These are phyloP conservation scores for Nitzschia inconspicua DNA, from an alignment of 108 stramenopile species.

Conservation along the genomic window DNA sequence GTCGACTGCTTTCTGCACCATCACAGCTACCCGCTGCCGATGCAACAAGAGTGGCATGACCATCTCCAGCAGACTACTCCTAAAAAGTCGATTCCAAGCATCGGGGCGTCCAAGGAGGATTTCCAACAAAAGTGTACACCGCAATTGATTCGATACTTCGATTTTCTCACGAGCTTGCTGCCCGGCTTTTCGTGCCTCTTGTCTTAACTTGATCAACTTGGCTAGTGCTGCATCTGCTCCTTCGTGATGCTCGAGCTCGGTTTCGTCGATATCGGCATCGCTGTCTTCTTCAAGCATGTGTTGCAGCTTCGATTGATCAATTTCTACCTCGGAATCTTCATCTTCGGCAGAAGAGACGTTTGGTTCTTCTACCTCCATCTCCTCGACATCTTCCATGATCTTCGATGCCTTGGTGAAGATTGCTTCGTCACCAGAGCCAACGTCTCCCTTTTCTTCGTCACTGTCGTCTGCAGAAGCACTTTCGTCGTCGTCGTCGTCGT, in stretches of 20 bases:
- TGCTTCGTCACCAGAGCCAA: slow-evolving; percentile 24
- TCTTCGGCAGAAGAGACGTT: slow-evolving; percentile 29
- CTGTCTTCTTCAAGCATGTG: slow-evolving; percentile 76
- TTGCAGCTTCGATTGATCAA: slow-evolving; percentile 59
- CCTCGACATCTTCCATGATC: slow-evolving; percentile 23
- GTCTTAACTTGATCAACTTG: slow-evolving; percentile 75
- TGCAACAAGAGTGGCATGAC: slow-evolving; percentile 51
- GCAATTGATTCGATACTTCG: slow-evolving; percentile 62
- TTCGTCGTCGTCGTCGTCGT: slow-evolving; percentile 44
- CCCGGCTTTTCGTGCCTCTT: slow-evolving; percentile 82
- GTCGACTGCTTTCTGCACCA: slow-evolving; percentile 30
- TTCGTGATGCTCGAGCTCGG: slow-evolving; percentile 79
- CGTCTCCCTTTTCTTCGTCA: slow-evolving; percentile 20
- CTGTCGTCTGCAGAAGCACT: slow-evolving; percentile 29
- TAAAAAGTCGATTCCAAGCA: slow-evolving; percentile 45
- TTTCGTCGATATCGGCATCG: slow-evolving; percentile 57
- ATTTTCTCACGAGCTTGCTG: slow-evolving; percentile 61
- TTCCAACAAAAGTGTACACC: slow-evolving; percentile 73
- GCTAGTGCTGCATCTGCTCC: slow-evolving; percentile 85
- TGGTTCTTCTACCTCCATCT: slow-evolving; percentile 22
- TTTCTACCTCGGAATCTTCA: slow-evolving; percentile 57
- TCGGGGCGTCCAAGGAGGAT: slow-evolving; percentile 47
- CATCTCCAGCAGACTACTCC: slow-evolving; percentile 39
- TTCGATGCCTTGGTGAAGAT: slow-evolving; percentile 21
- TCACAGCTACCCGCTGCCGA: slow-evolving; percentile 46